A percentile compares a stretch with the other conserved stretches of the same genome.
phyloP scores from a whole-genome alignment of 2,329 filamentous ascomycete species.

The Samsoniella hepiali region DNA sequence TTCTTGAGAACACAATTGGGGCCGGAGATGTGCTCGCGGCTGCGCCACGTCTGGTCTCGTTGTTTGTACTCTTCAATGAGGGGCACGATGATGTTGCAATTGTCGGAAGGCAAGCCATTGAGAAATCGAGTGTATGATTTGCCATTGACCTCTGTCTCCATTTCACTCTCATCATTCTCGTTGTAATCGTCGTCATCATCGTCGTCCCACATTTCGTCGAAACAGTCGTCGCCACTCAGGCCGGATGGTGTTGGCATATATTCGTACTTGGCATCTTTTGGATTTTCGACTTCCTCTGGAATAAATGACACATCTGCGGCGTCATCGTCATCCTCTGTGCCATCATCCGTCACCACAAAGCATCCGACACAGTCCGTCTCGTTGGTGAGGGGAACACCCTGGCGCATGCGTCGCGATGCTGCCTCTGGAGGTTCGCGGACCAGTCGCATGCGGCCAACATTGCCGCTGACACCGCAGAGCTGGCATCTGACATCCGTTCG shows the following conservation, averaged over 20 bases:
- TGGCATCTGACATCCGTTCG: slow-evolving; percentile 24
- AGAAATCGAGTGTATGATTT: not conserved
- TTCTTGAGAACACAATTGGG: slow-evolving; percentile 19
- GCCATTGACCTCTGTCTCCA: not conserved
- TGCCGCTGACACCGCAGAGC: slow-evolving; percentile 30
- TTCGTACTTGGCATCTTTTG: slow-evolving; percentile 5
- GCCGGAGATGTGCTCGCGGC: slow-evolving; percentile 27
- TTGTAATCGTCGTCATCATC: slow-evolving; percentile 4
- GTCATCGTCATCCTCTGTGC: slow-evolving; percentile 3
- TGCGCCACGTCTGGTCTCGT: slow-evolving; percentile 3
- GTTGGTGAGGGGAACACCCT: not conserved
- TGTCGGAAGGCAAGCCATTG: not conserved
- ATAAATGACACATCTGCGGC: not conserved
- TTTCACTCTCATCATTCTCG: not conserved
- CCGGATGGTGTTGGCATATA: not conserved
- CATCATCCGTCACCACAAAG: slow-evolving; percentile 17
- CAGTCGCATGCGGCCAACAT: slow-evolving; percentile 26
- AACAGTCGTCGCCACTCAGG: not conserved
- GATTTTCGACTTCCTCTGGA: slow-evolving; percentile 2
- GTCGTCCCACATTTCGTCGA: not conserved
- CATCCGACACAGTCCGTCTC: slow-evolving; percentile 16
- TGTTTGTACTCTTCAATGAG: slow-evolving; percentile 18
- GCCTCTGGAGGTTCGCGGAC: slow-evolving; percentile 23
- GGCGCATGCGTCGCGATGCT: slow-evolving; percentile 17
- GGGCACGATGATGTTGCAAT: slow-evolving; percentile 11